phyloP scores from a whole-genome alignment of 2,329 filamentous ascomycete genomes.

The Fonsecaea multimorphosa region DNA sequence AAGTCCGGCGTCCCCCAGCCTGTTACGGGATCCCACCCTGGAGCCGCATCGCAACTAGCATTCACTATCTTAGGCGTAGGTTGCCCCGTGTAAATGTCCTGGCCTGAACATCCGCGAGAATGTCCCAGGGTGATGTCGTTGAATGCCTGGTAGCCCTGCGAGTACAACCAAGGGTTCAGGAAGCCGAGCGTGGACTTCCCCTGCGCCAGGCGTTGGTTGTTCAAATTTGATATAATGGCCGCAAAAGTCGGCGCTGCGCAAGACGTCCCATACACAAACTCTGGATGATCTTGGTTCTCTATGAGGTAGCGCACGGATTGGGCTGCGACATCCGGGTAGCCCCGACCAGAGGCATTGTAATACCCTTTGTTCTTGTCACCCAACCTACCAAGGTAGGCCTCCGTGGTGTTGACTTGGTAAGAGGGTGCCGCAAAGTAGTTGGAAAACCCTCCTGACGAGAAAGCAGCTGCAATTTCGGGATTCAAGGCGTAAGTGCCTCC shows the following conservation, averaged over 20 bases:
- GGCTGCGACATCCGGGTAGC: constrained; percentile 66
- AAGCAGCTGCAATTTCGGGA: constrained; percentile 62
- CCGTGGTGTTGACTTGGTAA: constrained; percentile 56
- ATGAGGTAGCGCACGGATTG: constrained; percentile 56
- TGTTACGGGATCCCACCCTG: constrained; percentile 59
- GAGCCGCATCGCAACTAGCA: constrained; percentile 59
- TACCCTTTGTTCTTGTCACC: constrained; percentile 53
- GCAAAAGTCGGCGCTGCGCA: constrained; percentile 66
- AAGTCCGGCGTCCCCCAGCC: constrained; percentile 43
- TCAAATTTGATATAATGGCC: constrained; percentile 67
- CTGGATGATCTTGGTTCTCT: constrained; percentile 45
- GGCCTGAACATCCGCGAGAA: constrained; percentile 54
- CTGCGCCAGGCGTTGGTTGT: constrained; percentile 64
- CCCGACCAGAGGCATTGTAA: constrained; percentile 62
- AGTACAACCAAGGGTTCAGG: constrained; percentile 68
- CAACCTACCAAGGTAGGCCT: constrained; percentile 51
- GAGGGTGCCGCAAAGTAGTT: constrained; percentile 54
- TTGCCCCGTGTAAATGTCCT: constrained; percentile 47
- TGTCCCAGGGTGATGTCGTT: constrained; percentile 58
- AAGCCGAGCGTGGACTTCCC: constrained; percentile 63
- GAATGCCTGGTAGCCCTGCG: constrained; percentile 50
- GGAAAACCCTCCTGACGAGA: constrained; percentile 60
- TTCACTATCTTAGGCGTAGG: constrained; percentile 50
- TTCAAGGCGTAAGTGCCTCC: constrained; percentile 62
- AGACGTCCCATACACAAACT: constrained; percentile 17